Evolutionary conservation across 2,329 filamentous ascomycete species (phyloP).

Genomic region (Diaporthe amygdali): DNA sequence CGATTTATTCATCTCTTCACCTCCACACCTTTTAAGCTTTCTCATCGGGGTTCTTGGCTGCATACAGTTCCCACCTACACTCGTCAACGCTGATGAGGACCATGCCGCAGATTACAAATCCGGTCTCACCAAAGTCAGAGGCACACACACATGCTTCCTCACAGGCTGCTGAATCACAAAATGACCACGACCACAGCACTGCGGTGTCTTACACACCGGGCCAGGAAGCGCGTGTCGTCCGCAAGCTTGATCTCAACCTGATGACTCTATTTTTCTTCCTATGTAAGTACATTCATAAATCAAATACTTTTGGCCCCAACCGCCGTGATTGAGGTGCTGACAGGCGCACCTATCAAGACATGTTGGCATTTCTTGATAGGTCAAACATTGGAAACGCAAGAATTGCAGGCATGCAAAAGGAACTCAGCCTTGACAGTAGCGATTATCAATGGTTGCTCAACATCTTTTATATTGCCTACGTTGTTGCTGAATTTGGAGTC

Average conservation of each 20-base stretch:
- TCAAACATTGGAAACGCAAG: constrained; percentile 1
- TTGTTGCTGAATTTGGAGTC: neutral
- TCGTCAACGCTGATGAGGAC: neutral
- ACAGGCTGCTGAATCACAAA: neutral
- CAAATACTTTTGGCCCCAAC: too few relatives aligned
- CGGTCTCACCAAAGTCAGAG: neutral
- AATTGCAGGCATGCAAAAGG: neutral
- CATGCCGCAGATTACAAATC: neutral
- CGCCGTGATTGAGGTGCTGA: neutral
- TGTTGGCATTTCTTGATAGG: constrained; percentile 6
- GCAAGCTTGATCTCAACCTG: neutral
- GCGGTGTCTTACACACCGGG: neutral
- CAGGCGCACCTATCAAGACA: neutral
- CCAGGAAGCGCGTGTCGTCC: neutral
- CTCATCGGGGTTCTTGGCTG: neutral
- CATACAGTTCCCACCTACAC: neutral
- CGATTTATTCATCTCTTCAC: neutral
- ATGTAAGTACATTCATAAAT: neutral
- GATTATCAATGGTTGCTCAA: neutral
- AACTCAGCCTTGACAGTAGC: neutral
- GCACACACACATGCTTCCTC: neutral
- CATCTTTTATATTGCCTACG: constrained; percentile 7
- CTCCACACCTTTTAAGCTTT: neutral
- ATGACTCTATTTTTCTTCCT: constrained; percentile 1
- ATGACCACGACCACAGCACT: neutral